These are phyloP conservation scores for Apiospora arundinis DNA, from an alignment of 2,329 filamentous ascomycete species.

Conservation along the genomic window DNA sequence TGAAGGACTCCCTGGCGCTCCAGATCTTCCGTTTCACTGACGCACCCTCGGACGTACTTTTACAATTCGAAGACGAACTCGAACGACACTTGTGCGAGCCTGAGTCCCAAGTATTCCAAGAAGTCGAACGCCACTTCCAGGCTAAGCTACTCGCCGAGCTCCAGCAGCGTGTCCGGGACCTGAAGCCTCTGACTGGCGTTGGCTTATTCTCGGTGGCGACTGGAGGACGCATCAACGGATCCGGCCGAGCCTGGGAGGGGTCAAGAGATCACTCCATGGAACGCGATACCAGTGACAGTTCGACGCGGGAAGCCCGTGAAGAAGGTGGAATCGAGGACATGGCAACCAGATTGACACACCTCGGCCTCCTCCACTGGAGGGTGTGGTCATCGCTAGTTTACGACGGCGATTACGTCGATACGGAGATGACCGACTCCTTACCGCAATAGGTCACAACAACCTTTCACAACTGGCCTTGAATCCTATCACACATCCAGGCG, in stretches of 20 bases:
- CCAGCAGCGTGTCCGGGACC: conserved; percentile 57
- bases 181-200: conserved; percentile 58
- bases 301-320: conserved; percentile 49
- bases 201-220: conserved; percentile 62
- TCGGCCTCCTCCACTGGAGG: conserved; percentile 87
- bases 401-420: conserved; percentile 43
- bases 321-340: conserved; percentile 69
- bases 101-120: conserved; percentile 51
- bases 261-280: conserved; percentile 33
- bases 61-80: conserved; percentile 57
- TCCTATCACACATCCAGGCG: conserved; percentile 15
- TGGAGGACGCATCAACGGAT: conserved; percentile 52
- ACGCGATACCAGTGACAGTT: conserved; percentile 29
- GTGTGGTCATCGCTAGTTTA: conserved; percentile 85
- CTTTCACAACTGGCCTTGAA: not conserved
- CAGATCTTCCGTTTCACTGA: conserved; percentile 65
- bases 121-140: conserved; percentile 58
- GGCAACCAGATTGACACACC: conserved; percentile 79
- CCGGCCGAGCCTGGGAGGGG: conserved; percentile 44
- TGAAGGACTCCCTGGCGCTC: conserved; percentile 60
- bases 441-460: conserved; percentile 5
- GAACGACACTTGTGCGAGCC: conserved; percentile 50
- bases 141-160: conserved; percentile 56
- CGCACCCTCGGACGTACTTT: conserved; percentile 54
- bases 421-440: conserved; percentile 29